Conservation (phyloP, 1,139 yeast genomes). For the Blastobotrys ciferrii region DNA sequence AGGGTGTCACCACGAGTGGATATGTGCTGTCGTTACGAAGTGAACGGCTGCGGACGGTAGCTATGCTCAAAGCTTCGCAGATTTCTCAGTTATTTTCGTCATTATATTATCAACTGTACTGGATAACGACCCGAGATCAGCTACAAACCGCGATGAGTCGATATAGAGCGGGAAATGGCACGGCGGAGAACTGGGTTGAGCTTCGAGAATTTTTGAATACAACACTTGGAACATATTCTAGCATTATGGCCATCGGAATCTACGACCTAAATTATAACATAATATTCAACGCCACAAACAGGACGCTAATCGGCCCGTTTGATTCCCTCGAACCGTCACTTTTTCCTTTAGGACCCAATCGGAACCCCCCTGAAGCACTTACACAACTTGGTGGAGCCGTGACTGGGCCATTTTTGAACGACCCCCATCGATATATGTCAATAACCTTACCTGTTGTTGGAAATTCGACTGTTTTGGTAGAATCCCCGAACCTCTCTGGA, state of each 20-base stretch:
- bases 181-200: constrained; percentile 47
- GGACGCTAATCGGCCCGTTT: constrained; percentile 20
- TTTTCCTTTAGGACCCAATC: constrained; percentile 51
- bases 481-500: constrained; percentile 62
- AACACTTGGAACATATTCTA: constrained; percentile 34
- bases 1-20: constrained; percentile 69
- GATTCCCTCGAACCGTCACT: constrained; percentile 35
- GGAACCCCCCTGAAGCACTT: constrained; percentile 44
- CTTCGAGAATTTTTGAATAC: constrained; percentile 57
- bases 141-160: constrained; percentile 59
- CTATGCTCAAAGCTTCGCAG: constrained; percentile 79
- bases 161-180: constrained; percentile 70
- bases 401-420: constrained; percentile 34
- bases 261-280: constrained; percentile 53
- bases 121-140: constrained; percentile 62
- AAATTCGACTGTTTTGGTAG: constrained; percentile 65
- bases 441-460: constrained; percentile 69
- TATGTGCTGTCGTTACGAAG: constrained; percentile 62
- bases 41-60: constrained; percentile 71
- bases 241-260: constrained; percentile 63
- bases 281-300: constrained; percentile 41
- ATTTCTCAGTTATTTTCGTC: constrained; percentile 63
- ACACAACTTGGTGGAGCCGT: constrained; percentile 28
- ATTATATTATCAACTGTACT: constrained; percentile 66
- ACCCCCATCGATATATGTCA: constrained; percentile 45